Percentiles rank a stretch among this genome's conserved stretches.
Conservation (phyloP, 2,329 filamentous ascomycete species). For the Cercospora sp. region DNA sequence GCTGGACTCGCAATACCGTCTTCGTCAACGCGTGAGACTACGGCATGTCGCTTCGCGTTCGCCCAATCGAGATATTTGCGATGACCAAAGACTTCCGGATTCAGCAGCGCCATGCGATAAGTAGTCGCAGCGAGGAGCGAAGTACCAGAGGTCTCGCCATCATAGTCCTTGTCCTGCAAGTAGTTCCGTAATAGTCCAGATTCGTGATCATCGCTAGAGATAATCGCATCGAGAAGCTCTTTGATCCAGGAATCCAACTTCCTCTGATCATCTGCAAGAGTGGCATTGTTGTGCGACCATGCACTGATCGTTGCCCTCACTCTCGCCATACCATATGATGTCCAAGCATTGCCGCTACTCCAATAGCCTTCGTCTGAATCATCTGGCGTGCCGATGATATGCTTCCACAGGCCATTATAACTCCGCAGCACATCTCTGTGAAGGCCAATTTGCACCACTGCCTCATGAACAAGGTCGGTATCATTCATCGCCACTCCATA, state of each 20-base stretch:
- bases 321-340: slow-evolving; percentile 49
- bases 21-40: slow-evolving; percentile 40
- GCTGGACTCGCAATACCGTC: slow-evolving; percentile 45
- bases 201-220: slow-evolving; percentile 38
- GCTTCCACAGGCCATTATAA: slow-evolving; percentile 45
- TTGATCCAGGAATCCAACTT: slow-evolving; percentile 39
- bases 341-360: slow-evolving; percentile 54
- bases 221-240: slow-evolving; percentile 42
- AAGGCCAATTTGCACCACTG: slow-evolving; percentile 44
- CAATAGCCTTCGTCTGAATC: slow-evolving; percentile 44
- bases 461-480: slow-evolving; percentile 38
- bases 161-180: slow-evolving; percentile 35
- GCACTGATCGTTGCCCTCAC: slow-evolving; percentile 48
- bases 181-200: slow-evolving; percentile 51
- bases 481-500: slow-evolving; percentile 46
- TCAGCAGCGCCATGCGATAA: slow-evolving; percentile 49
- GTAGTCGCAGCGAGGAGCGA: slow-evolving; percentile 47
- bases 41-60: slow-evolving; percentile 41
- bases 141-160: slow-evolving; percentile 53
- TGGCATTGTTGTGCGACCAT: slow-evolving; percentile 31
- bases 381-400: slow-evolving; percentile 45
- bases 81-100: slow-evolving; percentile 40
- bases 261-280: slow-evolving; percentile 27
- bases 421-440: slow-evolving; percentile 45
- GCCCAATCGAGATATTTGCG: slow-evolving; percentile 47